Percentiles rank a stretch among this genome's conserved stretches.
phyloP scores from a whole-genome alignment of 352 stramenopile species.

The Aphanomyces astaci region DNA sequence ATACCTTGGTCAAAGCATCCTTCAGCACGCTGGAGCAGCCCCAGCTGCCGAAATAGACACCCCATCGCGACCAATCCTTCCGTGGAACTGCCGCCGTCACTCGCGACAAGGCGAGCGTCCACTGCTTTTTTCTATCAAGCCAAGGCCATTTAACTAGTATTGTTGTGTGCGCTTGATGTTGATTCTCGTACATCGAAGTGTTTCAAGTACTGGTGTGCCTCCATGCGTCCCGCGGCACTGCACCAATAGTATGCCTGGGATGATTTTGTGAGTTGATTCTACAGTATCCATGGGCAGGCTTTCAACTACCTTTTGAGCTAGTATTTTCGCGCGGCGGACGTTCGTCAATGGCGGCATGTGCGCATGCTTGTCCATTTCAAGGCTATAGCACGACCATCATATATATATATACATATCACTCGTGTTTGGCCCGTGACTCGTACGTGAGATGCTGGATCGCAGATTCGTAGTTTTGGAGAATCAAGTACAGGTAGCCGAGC shows the following conservation, averaged over 20 bases:
- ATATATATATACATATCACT: too few species aligned
- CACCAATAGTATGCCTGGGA: slow-evolving; percentile 39
- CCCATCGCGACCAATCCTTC: slow-evolving; percentile 38
- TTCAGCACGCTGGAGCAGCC: slow-evolving; percentile 47
- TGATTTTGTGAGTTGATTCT: too few species aligned
- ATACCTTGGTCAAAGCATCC: slow-evolving; percentile 34
- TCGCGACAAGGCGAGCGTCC: slow-evolving; percentile 31
- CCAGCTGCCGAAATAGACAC: slow-evolving; percentile 42
- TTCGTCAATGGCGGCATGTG: not conserved
- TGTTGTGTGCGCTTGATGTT: too few species aligned
- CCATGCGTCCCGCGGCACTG: slow-evolving; percentile 33
- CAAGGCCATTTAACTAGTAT: slow-evolving; percentile 23
- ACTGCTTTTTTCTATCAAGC: slow-evolving; percentile 31
- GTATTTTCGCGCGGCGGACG: not conserved
- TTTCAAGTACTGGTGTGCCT: slow-evolving; percentile 28
- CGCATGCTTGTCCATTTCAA: not conserved
- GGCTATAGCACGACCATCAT: not conserved
- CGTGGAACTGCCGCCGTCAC: slow-evolving; percentile 32
- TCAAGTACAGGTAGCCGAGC: slow-evolving; percentile 21
- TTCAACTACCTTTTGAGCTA: slow-evolving; percentile 7
- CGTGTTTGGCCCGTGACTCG: not conserved
- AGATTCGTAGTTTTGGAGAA: slow-evolving; percentile 13
- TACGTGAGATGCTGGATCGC: slow-evolving; percentile 8
- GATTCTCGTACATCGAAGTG: not conserved
- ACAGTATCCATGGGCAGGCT: too few species aligned